Conservation (phyloP, 768 basidiomycete species). For the Baorangia bicolor region DNA sequence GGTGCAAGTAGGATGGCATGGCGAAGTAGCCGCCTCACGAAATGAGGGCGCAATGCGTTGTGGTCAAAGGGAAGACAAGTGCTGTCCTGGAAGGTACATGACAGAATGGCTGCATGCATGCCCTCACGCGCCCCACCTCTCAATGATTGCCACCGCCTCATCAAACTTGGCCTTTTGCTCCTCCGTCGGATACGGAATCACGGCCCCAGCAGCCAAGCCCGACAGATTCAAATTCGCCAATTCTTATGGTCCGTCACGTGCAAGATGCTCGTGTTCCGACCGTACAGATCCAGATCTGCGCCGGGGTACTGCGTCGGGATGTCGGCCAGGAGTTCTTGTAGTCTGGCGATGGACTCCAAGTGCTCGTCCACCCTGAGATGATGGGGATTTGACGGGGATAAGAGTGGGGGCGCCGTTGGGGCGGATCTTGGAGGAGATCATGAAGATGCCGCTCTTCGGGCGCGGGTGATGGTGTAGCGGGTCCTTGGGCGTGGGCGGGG, state of each 20-base stretch:
- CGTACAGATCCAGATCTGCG: constrained; percentile 72
- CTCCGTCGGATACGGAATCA: constrained; percentile 51
- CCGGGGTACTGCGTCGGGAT: constrained; percentile 40
- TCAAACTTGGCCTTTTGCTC: constrained; percentile 65
- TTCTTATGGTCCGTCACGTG: constrained; percentile 38
- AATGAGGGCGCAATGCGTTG: no score
- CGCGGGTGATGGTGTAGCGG: constrained; percentile 49
- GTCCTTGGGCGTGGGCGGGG: no score
- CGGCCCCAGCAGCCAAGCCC: constrained; percentile 59
- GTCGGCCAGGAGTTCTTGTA: constrained; percentile 59
- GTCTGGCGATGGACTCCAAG: constrained; percentile 26
- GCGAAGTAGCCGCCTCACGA: no score
- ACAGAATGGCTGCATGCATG: no score
- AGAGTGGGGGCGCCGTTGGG: constrained; percentile 44
- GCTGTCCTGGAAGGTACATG: no score
- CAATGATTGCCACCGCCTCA: constrained; percentile 65
- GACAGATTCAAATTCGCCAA: constrained; percentile 12
- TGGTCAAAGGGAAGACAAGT: no score
- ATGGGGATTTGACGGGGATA: constrained; percentile 38
- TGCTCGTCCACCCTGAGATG: constrained; percentile 40
- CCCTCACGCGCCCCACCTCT: constrained; percentile 36
- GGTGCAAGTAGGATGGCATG: no score
- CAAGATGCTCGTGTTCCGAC: constrained; percentile 60
- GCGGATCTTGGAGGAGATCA: constrained; percentile 49
- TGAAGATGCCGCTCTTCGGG: constrained; percentile 37